Conservation (phyloP, 2,329 filamentous ascomycete genomes). For the Fusarium euwallaceae region DNA sequence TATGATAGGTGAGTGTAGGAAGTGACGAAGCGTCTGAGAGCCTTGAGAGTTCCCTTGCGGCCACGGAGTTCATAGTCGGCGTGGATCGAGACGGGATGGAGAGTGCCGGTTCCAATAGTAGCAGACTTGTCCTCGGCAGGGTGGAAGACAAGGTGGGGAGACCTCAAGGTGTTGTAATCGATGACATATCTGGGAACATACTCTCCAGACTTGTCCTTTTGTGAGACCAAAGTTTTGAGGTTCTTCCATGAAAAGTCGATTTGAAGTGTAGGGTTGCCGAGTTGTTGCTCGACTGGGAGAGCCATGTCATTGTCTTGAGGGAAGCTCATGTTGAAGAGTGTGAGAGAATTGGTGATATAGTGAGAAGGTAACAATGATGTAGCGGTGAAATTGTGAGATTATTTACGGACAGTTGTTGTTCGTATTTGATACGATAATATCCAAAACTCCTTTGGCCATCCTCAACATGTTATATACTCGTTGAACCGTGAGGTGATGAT, state of each 20-base stretch:
- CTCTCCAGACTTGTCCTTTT: slow-evolving; percentile 8
- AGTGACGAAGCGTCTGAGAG: slow-evolving; percentile 35
- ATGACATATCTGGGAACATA: slow-evolving; percentile 27
- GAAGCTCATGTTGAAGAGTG: background rate
- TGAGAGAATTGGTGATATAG: background rate
- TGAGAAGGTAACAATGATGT: background rate
- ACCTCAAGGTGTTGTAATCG: slow-evolving; percentile 27
- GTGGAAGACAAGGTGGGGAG: slow-evolving; percentile 30
- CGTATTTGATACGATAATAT: background rate
- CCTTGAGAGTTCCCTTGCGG: slow-evolving; percentile 38
- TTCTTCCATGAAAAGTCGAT: slow-evolving; percentile 40
- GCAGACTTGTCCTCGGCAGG: background rate
- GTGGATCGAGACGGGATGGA: slow-evolving; percentile 39
- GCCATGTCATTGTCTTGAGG: background rate
- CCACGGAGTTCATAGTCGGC: slow-evolving; percentile 40
- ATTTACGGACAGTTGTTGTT: background rate
- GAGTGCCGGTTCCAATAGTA: slow-evolving; percentile 28
- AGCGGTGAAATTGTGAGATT: background rate
- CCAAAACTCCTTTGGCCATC: background rate
- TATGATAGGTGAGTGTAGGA: slow-evolving; percentile 40
- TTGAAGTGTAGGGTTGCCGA: slow-evolving; percentile 6
- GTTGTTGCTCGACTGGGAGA: background rate
- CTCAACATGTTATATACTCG: background rate
- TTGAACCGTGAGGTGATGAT: background rate
- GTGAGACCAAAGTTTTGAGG: slow-evolving; percentile 23